Base-by-base conservation (phyloP, 176 grass and related monocot genomes). In the Juncus effusus region DNA sequence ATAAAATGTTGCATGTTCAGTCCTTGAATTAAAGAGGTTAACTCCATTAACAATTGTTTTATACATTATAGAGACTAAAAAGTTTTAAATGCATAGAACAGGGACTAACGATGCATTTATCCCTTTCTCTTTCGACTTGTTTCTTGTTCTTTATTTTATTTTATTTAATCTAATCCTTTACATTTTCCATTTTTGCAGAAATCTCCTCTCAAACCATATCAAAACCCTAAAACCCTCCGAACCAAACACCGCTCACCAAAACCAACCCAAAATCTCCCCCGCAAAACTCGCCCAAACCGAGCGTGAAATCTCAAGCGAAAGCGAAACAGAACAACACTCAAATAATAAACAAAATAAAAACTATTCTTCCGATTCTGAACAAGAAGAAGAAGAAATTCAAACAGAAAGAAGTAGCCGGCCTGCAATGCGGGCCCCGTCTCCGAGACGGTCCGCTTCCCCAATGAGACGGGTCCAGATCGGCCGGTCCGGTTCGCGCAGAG, bases 381-480 rank as follows among this genome's bases (percentile, higher is more conserved):
- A 53, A 37, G 78, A 85, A 52, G 75, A 72, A 90, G 95, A 99
- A 87, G 44, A 47, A 9, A 47, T 5, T 6, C 9, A 6, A 47
- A 9, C 1, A 47, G 44, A 47, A 47, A 47, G 44, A 47, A 94
- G 95, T 77, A 99, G 95, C 61, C 77, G 94, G 10, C 76, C 89
- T 71, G 19, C 90, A 51, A 73, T 90, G 74, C 86, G 95, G 78
- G 79, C 95, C 44, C 85, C 86, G 73, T 94, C 95, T 42, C 95
- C 95, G 69, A 94, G 95, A 83, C 86, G 89, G 59, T 94, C 95
- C 51, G 95, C 95, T 68, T 99, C 95, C 73, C 95, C 95, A 45
- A 90, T 94, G 89, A 70, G 95, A 75, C 87, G 95, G 70, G 80
- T 99, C 69, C 95, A 99, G 73, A 94, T 99, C 49, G 95, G 95